Percentiles rank a stretch among this genome's conserved stretches.
These are phyloP conservation scores for Schoenoplectus tabernaemontani DNA, from an alignment of 202 grass and related monocot genomes.

Conservation along the genomic window DNA sequence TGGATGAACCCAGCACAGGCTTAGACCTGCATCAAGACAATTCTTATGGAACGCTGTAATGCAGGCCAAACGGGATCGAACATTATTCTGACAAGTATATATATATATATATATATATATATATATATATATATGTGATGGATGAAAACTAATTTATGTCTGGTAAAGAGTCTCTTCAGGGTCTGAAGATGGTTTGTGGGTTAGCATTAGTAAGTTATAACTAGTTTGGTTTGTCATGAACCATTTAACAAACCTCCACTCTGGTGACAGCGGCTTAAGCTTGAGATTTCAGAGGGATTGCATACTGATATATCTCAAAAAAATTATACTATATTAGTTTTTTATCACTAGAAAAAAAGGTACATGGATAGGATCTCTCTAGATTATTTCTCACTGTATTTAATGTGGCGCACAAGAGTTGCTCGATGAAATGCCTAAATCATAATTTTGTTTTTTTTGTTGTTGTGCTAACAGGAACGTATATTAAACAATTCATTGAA, in stretches of 20 bases:
- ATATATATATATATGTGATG: too few relatives aligned
- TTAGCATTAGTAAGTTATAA: background rate
- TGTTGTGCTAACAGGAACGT: background rate
- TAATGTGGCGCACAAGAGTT: background rate
- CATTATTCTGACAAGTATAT: conserved; percentile 84
- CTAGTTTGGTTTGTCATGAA: background rate
- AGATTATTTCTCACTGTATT: background rate
- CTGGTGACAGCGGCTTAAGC: background rate
- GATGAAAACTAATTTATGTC: too few relatives aligned
- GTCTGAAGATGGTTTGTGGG: background rate
- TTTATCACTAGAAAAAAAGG: background rate
- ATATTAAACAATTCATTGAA: background rate
- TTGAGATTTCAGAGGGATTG: background rate
- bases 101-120: too few relatives aligned
- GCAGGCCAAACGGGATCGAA: conserved; percentile 59
- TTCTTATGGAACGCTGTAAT: conserved; percentile 73
- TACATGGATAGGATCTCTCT: background rate
- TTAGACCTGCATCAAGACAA: conserved; percentile 76
- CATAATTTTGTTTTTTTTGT: background rate
- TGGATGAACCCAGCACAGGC: conserved; percentile 98
- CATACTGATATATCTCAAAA: background rate
- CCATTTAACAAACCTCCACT: background rate
- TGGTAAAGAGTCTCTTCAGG: background rate
- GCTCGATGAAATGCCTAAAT: background rate
- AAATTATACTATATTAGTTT: background rate